Evolutionary conservation across 2,329 filamentous ascomycete genomes (phyloP).

Genomic region (Hymenoscyphus infarciens): DNA sequence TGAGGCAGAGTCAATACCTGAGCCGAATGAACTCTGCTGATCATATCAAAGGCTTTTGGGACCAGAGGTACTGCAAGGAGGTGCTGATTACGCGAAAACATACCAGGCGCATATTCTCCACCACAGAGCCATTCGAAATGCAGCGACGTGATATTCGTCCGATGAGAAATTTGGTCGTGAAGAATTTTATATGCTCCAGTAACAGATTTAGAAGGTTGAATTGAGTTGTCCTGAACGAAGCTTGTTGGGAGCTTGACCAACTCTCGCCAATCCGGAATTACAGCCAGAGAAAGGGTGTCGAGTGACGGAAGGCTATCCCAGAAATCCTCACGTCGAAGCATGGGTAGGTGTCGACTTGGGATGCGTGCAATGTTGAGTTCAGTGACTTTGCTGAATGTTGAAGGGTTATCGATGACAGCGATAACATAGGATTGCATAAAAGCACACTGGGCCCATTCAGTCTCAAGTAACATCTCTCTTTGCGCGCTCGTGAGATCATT

Average conservation of each 20-base stretch:
- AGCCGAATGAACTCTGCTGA: conserved; percentile 27
- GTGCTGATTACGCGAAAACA: conserved; percentile 58
- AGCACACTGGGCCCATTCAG: conserved; percentile 65
- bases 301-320: conserved; percentile 58
- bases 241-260: conserved; percentile 51
- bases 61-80: conserved; percentile 58
- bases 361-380: conserved; percentile 62
- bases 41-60: conserved; percentile 34
- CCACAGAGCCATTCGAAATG: conserved; percentile 65
- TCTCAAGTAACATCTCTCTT: conserved; percentile 64
- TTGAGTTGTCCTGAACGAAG: conserved; percentile 45
- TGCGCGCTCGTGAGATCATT: conserved; percentile 57
- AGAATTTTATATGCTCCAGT: conserved; percentile 51
- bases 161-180: conserved; percentile 44
- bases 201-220: conserved; percentile 51
- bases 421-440: conserved; percentile 66
- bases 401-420: conserved; percentile 57
- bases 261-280: conserved; percentile 65
- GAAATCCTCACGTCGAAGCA: conserved; percentile 55
- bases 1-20: conserved; percentile 50
- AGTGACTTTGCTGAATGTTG: conserved; percentile 51
- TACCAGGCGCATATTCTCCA: conserved; percentile 62
- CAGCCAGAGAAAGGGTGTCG: conserved; percentile 51
- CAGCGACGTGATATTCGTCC: conserved; percentile 52
- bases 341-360: conserved; percentile 56